These are phyloP conservation scores for Cerrena zonata DNA, from an alignment of 1,284 basidiomycete species.

Conservation along the genomic window DNA sequence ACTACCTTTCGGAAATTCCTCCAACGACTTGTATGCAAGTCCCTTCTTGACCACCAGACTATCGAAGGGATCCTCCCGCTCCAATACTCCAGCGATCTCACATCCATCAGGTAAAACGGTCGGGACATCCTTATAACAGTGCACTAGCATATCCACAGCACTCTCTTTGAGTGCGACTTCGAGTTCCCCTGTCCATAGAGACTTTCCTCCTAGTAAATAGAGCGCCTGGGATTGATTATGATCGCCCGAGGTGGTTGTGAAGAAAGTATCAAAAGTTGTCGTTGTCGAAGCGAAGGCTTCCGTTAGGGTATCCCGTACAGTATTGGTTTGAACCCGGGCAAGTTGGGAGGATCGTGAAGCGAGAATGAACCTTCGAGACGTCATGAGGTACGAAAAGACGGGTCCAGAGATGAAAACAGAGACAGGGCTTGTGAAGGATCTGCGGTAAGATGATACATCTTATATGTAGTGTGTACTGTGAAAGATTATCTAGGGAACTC, in stretches of 20 bases:
- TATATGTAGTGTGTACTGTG: conserved; percentile 2
- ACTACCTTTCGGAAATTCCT: conserved; percentile 83
- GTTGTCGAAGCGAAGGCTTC: conserved; percentile 39
- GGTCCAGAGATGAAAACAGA: no score
- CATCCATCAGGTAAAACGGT: conserved; percentile 82
- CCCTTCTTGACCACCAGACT: conserved; percentile 83
- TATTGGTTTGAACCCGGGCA: conserved; percentile 81
- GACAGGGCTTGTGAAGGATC: no score
- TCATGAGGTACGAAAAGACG: no score
- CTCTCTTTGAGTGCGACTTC: conserved; percentile 75
- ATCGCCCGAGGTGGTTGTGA: conserved; percentile 90
- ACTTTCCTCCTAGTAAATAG: conserved; percentile 78
- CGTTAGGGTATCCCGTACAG: conserved; percentile 57
- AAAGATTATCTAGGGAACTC: no score
- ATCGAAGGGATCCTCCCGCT: conserved; percentile 88
- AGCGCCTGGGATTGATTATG: conserved; percentile 81
- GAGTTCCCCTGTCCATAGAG: conserved; percentile 92
- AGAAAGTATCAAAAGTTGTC: conserved; percentile 64
- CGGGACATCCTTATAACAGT: conserved; percentile 91
- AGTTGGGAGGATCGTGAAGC: conserved; percentile 84
- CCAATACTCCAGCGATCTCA: conserved; percentile 78
- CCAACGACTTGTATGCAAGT: conserved; percentile 66
- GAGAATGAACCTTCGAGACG: conserved; percentile 46
- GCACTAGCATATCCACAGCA: conserved; percentile 88
- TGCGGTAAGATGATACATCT: no score